Evolutionary conservation across 352 stramenopile genomes (phyloP).

Genomic region (Blastocystis hominis): DNA sequence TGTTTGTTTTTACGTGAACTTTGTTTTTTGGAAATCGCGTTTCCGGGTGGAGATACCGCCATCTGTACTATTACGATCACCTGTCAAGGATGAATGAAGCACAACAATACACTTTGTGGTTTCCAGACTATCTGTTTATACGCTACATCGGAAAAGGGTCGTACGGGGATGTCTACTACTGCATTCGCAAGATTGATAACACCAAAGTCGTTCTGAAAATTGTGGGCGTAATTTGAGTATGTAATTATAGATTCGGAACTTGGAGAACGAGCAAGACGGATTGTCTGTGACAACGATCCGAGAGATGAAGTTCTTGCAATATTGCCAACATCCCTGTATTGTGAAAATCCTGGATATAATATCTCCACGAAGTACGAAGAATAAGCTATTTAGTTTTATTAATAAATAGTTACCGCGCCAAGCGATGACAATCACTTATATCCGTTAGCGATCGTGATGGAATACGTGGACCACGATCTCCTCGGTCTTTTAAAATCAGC

Average conservation of each 20-base stretch:
- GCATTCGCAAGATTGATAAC: neutral
- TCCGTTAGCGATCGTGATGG: constrained; percentile 35
- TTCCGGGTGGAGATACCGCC: too few species aligned
- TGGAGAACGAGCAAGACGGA: neutral
- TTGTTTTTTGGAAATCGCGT: neutral
- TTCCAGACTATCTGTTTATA: constrained; percentile 22
- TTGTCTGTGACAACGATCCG: neutral
- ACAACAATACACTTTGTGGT: neutral
- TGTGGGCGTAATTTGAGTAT: neutral
- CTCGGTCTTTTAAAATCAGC: constrained; percentile 60
- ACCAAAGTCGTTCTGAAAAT: constrained; percentile 8
- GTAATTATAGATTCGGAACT: constrained; percentile 8
- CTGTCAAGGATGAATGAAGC: neutral
- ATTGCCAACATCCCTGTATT: constrained; percentile 11
- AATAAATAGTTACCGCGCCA: neutral
- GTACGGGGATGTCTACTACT: constrained; percentile 37
- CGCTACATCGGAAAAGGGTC: neutral
- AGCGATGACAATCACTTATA: neutral
- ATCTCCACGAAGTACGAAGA: neutral
- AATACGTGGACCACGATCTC: constrained; percentile 33
- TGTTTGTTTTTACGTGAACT: neutral
- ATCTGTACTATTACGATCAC: too few species aligned
- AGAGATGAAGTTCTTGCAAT: constrained; percentile 9
- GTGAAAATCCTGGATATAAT: neutral
- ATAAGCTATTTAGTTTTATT: neutral